Conservation (phyloP, 257 asterid genomes). For the Nicotiana otophora region DNA sequence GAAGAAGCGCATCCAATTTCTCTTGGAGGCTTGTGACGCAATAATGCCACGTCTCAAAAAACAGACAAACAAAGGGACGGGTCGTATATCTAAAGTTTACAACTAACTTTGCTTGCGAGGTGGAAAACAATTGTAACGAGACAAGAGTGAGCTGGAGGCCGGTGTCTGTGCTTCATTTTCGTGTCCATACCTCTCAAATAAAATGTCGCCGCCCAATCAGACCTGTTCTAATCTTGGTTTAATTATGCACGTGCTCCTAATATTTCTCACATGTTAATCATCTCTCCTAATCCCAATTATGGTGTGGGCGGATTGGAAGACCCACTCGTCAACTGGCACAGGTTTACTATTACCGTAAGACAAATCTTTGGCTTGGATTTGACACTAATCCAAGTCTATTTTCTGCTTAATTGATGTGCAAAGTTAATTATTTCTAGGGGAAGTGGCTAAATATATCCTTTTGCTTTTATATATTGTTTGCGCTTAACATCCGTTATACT, state of each 20-base stretch:
- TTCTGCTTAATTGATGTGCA: no score
- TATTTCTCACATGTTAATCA: neutral
- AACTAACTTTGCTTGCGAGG: constrained; percentile 30
- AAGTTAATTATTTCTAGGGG: no score
- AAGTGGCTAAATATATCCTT: no score
- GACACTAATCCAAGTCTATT: no score
- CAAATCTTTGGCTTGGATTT: no score
- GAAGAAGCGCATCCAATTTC: neutral
- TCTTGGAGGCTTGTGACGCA: neutral
- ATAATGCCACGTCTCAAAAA: constrained; percentile 8
- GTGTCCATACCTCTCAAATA: neutral
- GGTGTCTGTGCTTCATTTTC: constrained; percentile 26
- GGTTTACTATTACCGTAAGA: no score
- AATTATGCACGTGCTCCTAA: constrained; percentile 39
- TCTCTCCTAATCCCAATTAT: neutral
- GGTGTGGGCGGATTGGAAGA: no score
- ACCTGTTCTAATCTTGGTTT: neutral
- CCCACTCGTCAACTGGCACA: no score
- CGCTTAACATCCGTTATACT: no score
- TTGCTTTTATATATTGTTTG: no score
- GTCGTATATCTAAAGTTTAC: neutral
- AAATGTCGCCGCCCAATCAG: constrained; percentile 15
- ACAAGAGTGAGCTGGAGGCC: constrained; percentile 26
- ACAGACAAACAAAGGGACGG: constrained; percentile 32
- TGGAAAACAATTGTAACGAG: neutral